Evolutionary conservation across 768 basidiomycete species (phyloP), one percentile per base, ranked within the genome.

Genomic region (Leccinum uliginosum): DNA sequence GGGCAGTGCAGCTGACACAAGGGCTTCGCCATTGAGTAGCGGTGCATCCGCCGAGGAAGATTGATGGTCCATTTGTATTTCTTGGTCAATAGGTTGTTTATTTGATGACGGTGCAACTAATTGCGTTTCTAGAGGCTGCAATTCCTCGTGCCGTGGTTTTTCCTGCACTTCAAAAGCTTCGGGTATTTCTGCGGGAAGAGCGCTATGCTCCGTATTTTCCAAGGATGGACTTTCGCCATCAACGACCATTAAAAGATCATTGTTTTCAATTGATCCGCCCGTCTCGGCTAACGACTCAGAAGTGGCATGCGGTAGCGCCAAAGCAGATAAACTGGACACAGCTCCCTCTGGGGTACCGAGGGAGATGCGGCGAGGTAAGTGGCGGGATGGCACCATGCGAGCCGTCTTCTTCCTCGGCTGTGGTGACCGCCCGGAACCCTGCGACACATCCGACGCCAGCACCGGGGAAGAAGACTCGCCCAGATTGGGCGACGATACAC

Each of bases 321-420:
- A 54, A 14, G 19, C 11, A 34, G 50, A 55, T n/a, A n/a, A 19
- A 10, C 7, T 19, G 29, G 55, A 43, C 19, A 38, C 59, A 15
- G 3, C 50, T 27, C 7, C 51, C 45, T 40, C 56, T n/a, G 51
- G 1, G n/a, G 5, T 26, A 43, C 51, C 49, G 12, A 38, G 10
- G 21, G 63, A 2, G 32, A 65, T 34, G 7, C 63, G 59, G 10
- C 63, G 68, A 29, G 68, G 67, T 29, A 63, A 35, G 30, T 58
- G 67, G 21, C 67, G 59, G 9, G 59, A 58, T 1, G 67, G 67
- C 8, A 68, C 63, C 49, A 68, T 68, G 30, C 67, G 67, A 34
- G 66, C 65, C 9, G 67, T 59, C 55, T 65, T 69, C 50, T 52
- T 63, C 47, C 26, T 68, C 26, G 21, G 38, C 9, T 56, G 27